Evolutionary conservation across 2,329 filamentous ascomycete species (phyloP).

Genomic region (Thermothelomyces thermophilus): DNA sequence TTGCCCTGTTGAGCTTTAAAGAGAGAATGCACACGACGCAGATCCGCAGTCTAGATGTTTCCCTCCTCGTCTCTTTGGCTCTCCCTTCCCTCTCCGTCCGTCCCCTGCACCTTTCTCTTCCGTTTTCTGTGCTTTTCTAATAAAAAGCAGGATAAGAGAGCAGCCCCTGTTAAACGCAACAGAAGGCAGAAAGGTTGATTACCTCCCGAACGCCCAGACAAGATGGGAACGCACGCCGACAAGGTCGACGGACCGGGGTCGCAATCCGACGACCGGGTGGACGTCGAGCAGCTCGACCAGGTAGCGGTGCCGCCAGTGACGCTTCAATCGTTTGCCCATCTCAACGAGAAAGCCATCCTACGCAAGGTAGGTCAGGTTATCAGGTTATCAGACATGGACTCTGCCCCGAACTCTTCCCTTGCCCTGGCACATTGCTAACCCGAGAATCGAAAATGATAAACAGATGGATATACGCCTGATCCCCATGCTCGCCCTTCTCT

Average conservation of each 20-base stretch:
- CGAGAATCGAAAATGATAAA: too few relatives aligned
- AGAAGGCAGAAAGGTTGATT: too few relatives aligned
- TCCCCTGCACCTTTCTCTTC: too few relatives aligned
- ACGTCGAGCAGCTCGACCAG: slow-evolving; percentile 11
- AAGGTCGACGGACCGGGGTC: background rate
- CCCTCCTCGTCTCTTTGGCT: too few relatives aligned
- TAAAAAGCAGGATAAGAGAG: too few relatives aligned
- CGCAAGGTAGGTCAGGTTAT: slow-evolving; percentile 39
- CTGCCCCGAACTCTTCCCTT: too few relatives aligned
- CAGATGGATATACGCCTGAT: slow-evolving; percentile 48
- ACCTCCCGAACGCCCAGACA: background rate
- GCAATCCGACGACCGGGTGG: slow-evolving; percentile 2
- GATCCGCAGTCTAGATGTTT: background rate
- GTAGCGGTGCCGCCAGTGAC: background rate
- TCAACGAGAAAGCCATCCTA: slow-evolving; percentile 53
- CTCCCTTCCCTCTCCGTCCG: too few relatives aligned
- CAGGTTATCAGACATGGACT: too few relatives aligned
- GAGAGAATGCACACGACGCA: background rate
- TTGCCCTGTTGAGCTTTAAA: background rate
- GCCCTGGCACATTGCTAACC: too few relatives aligned
- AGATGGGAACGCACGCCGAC: slow-evolving; percentile 1
- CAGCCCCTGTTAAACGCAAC: too few relatives aligned
- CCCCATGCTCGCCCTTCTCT: slow-evolving; percentile 60
- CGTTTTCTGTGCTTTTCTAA: too few relatives aligned
- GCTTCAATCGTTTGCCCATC: slow-evolving; percentile 29